Conservation (phyloP, 805 yeast genomes). For the Wickerhamomyces queroliae region DNA sequence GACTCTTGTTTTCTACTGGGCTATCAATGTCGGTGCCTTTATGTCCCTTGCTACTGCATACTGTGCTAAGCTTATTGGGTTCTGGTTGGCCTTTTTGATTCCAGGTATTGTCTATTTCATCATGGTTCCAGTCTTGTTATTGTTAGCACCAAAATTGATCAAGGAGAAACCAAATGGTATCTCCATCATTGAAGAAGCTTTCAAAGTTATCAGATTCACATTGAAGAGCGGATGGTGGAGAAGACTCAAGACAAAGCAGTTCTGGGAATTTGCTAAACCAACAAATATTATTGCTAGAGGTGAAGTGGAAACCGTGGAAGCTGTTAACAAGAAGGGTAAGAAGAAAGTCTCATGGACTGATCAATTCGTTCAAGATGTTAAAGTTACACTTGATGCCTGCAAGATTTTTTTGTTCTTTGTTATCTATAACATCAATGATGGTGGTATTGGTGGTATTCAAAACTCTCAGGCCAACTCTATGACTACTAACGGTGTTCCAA, state of each 20-base stretch:
- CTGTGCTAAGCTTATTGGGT: constrained; percentile 58
- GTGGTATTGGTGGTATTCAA: constrained; percentile 45
- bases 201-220: constrained; percentile 34
- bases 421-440: constrained; percentile 68
- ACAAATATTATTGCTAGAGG: constrained; percentile 39
- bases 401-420: constrained; percentile 68
- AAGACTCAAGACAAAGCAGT: constrained; percentile 32
- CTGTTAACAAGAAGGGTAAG: constrained; percentile 17
- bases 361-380: constrained; percentile 67
- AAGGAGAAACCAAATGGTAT: constrained; percentile 13
- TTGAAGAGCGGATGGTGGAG: constrained; percentile 33
- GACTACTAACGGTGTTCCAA: constrained; percentile 74
- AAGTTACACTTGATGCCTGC: constrained; percentile 62
- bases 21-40: constrained; percentile 72
- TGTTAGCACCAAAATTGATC: constrained; percentile 14
- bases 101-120: constrained; percentile 53
- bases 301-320: constrained; percentile 17
- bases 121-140: constrained; percentile 38
- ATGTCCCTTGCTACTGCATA: constrained; percentile 75
- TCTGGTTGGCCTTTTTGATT: constrained; percentile 67
- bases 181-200: constrained; percentile 36
- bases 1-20: constrained; percentile 70
- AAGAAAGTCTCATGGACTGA: constrained; percentile 48
- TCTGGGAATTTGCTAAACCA: constrained; percentile 55
- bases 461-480: constrained; percentile 59